Conservation (phyloP, 2,329 filamentous ascomycete species). For the Fusarium agapanthi region DNA sequence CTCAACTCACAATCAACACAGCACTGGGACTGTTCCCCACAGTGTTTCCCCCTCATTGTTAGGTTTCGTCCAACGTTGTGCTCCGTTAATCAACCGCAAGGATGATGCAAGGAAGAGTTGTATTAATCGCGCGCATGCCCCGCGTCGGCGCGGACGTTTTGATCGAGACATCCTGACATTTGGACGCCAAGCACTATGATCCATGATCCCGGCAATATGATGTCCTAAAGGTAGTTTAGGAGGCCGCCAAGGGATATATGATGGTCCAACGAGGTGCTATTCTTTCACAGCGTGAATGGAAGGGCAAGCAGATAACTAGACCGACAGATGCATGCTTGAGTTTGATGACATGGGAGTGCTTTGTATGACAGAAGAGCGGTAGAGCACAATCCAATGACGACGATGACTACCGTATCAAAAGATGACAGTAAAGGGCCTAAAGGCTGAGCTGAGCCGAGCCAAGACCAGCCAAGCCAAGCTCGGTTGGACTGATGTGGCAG, state of each 20-base stretch:
- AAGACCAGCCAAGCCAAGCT: conserved; percentile 14
- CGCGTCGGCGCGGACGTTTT: conserved; percentile 26
- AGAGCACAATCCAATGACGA: conserved; percentile 13
- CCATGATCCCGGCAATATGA: conserved; percentile 17
- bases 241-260: conserved; percentile 2
- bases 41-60: conserved; percentile 12
- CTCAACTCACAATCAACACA: neutral
- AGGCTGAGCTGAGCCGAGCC: conserved; percentile 11
- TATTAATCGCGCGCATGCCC: conserved; percentile 28
- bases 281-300: neutral
- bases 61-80: conserved; percentile 6
- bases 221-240: neutral
- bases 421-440: conserved; percentile 9
- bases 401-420: conserved; percentile 24
- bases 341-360: neutral
- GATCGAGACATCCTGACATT: conserved; percentile 21
- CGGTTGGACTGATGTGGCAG: conserved; percentile 28
- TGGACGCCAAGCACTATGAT: conserved; percentile 18
- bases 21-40: conserved; percentile 4
- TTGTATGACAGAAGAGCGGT: conserved; percentile 16
- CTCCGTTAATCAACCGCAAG: conserved; percentile 25
- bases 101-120: conserved; percentile 30
- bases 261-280: neutral
- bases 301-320: conserved; percentile 10
- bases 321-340: conserved; percentile 17